Base-by-base conservation (phyloP, 192 early-diverging fungal genomes). In the Podila epigama region DNA sequence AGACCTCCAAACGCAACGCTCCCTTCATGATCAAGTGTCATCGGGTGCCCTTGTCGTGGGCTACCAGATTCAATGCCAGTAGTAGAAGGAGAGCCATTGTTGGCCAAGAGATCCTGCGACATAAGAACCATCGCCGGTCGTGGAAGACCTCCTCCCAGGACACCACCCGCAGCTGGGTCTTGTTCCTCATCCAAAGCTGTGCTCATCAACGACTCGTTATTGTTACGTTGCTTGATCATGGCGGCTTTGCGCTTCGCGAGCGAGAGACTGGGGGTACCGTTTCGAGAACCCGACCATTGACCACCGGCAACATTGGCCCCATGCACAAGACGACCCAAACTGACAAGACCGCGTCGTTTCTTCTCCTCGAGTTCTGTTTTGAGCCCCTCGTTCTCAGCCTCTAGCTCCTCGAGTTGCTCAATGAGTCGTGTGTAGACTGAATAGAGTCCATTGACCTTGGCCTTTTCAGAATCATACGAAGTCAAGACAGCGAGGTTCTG, bases 381-480 rank as follows among this genome's bases (percentile, higher is more conserved):
- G 50, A 77, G 61, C 8, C 69, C 77, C 33, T 71, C 81, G 34
- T 79, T 82, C 40, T 82, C 81, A 9, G 69, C 75, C 44, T 82
- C 81, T 8, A 82, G 59, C 31, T 78, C 70, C 41, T 79, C 77
- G 15, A 82, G 58, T 22, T 70, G 73, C 36, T 79, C 81, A 25
- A 60, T 56, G 7, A 82, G 58, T 25, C 65, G 69, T 4, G 77
- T 71, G 34, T 79, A 82, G 39, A 78, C 62, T 2, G 61, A 61
- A 27, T 82, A 82, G 9, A 82, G 33, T 2, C 61, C 70, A 16
- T 69, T 65, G 4, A 82, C 69, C 42, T 78, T 66, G 44, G 66
- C 66, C 62, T 72, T 77, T 71, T 82, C 81, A 15, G 67, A 70
- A 32, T 79, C 75, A 29, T 78, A 82, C 42, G 69, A 37, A 3